A percentile compares a stretch with the other conserved stretches of the same genome.
Conservation (phyloP, 2,329 filamentous ascomycete species). For the Hymenoscyphus salicellus region DNA sequence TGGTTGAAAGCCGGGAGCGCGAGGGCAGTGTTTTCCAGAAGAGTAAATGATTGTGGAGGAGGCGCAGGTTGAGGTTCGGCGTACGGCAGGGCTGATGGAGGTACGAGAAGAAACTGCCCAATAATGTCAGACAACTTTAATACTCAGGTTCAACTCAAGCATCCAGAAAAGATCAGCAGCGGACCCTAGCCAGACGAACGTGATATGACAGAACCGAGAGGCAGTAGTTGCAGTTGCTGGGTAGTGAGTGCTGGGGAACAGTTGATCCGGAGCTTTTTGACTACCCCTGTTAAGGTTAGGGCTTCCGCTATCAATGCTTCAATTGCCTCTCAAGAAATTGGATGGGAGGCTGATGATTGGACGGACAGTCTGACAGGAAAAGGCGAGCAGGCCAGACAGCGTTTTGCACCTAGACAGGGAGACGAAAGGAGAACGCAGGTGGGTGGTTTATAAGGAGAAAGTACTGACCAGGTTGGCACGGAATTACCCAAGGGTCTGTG, state of each 20-base stretch:
- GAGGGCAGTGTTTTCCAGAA: constrained; percentile 6
- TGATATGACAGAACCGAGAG: constrained; percentile 1
- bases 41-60: constrained; percentile 16
- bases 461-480: neutral
- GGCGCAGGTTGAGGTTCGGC: constrained; percentile 14
- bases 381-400: neutral
- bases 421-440: neutral
- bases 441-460: neutral
- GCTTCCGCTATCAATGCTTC: constrained; percentile 18
- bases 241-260: neutral
- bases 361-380: neutral
- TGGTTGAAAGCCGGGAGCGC: neutral
- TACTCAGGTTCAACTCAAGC: neutral
- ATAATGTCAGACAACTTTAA: constrained; percentile 2
- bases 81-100: neutral
- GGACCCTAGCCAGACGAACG: neutral
- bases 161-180: neutral
- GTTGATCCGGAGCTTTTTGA: constrained; percentile 13
- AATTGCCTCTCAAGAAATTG: constrained; percentile 13
- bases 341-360: neutral
- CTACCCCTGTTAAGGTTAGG: constrained; percentile 10
- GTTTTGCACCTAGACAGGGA: neutral
- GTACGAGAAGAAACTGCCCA: constrained; percentile 5
- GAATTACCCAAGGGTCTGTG: neutral
- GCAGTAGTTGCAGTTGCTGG: neutral